Percentiles rank a stretch among this genome's conserved stretches.
These are phyloP conservation scores for Nicotiana rustica DNA, from an alignment of 305 asterid genomes.

Conservation along the genomic window DNA sequence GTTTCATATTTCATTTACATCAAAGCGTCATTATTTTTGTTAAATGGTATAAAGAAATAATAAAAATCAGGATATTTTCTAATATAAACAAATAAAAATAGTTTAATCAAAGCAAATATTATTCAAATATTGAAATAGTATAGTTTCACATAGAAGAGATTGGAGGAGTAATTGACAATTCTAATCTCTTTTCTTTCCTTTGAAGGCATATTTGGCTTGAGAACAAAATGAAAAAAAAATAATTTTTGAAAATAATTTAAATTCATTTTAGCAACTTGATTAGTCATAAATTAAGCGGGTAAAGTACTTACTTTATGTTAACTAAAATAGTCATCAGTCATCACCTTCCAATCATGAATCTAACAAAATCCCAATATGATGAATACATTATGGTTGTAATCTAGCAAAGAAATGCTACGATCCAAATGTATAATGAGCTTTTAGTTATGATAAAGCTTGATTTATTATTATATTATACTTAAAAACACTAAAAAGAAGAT, in stretches of 20 bases:
- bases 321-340: conserved; percentile 45
- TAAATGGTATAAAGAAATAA: neutral
- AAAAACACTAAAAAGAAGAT: conserved; percentile 15
- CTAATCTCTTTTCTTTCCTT: conserved; percentile 31
- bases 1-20: neutral
- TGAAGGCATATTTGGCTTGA: conserved; percentile 24
- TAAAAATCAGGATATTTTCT: no score
- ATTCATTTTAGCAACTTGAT: conserved; percentile 12
- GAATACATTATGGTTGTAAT: conserved; percentile 48
- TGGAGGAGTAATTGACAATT: conserved; percentile 6
- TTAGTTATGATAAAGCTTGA: conserved; percentile 30
- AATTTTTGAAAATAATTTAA: conserved; percentile 17
- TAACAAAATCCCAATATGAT: conserved; percentile 41
- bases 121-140: neutral
- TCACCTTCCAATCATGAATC: conserved; percentile 58
- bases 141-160: neutral
- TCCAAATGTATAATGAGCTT: conserved; percentile 11
- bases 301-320: conserved; percentile 38
- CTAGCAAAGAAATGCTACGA: conserved; percentile 41
- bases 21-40: neutral
- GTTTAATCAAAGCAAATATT: neutral
- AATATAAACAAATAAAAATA: no score
- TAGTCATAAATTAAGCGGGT: conserved; percentile 38
- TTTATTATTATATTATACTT: neutral
- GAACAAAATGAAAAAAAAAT: no score